Evolutionary conservation across 2,329 filamentous ascomycete species (phyloP).

Genomic region (Sphaerulina populicola): DNA sequence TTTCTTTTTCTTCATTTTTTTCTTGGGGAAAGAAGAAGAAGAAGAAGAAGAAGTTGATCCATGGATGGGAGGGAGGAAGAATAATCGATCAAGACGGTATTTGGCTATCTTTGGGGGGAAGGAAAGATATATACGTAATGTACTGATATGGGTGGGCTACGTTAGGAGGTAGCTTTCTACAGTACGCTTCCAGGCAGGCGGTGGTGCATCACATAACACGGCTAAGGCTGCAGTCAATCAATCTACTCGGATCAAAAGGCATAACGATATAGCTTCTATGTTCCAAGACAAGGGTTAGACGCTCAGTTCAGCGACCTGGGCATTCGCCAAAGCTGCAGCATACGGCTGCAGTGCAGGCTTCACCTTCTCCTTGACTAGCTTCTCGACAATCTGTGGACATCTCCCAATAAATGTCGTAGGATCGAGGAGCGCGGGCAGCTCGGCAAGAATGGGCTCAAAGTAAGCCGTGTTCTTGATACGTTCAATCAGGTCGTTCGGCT

Average conservation of each 20-base stretch:
- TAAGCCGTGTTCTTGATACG: constrained; percentile 64
- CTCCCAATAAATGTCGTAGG: constrained; percentile 34
- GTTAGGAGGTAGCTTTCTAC: no score
- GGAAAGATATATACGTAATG: no score
- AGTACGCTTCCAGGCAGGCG: no score
- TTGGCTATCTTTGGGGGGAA: no score
- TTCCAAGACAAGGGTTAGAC: constrained; percentile 14
- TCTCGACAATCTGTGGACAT: constrained; percentile 36
- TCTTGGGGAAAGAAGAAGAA: no score
- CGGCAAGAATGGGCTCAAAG: constrained; percentile 49
- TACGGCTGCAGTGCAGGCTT: constrained; percentile 33
- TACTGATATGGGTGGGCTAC: no score
- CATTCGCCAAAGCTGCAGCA: constrained; percentile 21
- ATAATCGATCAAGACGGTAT: neutral
- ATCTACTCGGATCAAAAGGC: no score
- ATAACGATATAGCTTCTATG: no score
- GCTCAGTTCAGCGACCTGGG: constrained; percentile 27
- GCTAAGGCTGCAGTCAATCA: no score
- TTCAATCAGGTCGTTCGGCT: constrained; percentile 72
- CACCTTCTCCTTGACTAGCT: constrained; percentile 33
- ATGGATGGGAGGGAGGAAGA: neutral
- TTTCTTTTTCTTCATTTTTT: neutral
- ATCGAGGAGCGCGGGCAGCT: constrained; percentile 34
- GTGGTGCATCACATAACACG: neutral
- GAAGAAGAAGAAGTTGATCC: neutral